These are phyloP conservation scores for Verticillium zaregamsianum DNA, from an alignment of 2,329 filamentous ascomycete genomes.

Conservation along the genomic window DNA sequence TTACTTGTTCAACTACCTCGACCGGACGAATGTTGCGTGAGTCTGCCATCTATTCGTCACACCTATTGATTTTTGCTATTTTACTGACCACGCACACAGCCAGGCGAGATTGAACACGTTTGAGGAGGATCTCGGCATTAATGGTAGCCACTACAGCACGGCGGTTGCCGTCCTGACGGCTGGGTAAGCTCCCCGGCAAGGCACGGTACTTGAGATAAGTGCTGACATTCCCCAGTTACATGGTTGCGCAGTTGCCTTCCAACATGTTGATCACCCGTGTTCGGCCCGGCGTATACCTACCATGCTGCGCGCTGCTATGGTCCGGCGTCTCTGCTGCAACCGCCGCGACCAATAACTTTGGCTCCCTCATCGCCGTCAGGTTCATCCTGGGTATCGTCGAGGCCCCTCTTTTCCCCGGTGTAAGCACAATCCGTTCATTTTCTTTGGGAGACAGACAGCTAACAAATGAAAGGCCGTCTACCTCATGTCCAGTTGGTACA, in stretches of 20 bases:
- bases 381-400: slow-evolving; percentile 43
- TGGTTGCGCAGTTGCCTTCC: slow-evolving; percentile 58
- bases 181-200: slow-evolving; percentile 38
- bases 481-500: slow-evolving; percentile 43
- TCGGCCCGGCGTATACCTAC: slow-evolving; percentile 49
- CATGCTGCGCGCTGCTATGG: slow-evolving; percentile 38
- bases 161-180: not conserved
- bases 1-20: slow-evolving; percentile 23
- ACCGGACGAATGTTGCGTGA: slow-evolving; percentile 39
- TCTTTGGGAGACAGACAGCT: no score
- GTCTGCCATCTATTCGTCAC: not conserved
- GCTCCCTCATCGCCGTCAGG: slow-evolving; percentile 37
- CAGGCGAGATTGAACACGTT: slow-evolving; percentile 51
- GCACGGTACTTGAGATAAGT: not conserved
- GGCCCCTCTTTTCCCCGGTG: slow-evolving; percentile 44
- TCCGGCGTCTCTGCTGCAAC: slow-evolving; percentile 40
- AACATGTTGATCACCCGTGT: slow-evolving; percentile 54
- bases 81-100: not conserved
- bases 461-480: slow-evolving; percentile 32
- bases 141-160: slow-evolving; percentile 41
- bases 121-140: slow-evolving; percentile 49
- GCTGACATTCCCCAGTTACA: slow-evolving; percentile 40
- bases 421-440: not conserved
- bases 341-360: slow-evolving; percentile 37
- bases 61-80: not conserved